phyloP scores from a whole-genome alignment of 2,329 filamentous ascomycete genomes.

The Aspergillus tamarii region DNA sequence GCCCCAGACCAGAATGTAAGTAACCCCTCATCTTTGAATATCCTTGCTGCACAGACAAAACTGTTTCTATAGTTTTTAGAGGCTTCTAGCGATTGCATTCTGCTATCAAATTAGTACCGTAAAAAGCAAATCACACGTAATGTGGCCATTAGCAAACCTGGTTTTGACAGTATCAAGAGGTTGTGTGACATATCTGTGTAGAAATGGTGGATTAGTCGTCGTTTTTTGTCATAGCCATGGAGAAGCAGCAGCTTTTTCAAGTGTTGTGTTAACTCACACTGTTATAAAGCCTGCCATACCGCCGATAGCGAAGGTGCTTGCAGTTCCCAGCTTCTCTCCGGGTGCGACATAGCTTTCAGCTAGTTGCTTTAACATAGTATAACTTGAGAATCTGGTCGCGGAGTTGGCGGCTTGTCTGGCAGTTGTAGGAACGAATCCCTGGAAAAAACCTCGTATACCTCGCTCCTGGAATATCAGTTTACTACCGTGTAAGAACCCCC shows the following conservation, averaged over 20 bases:
- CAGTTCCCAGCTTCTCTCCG: constrained; percentile 87
- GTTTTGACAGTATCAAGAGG: constrained; percentile 95
- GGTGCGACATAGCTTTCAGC: constrained; percentile 91
- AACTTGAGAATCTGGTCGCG: constrained; percentile 86
- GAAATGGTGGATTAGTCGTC: constrained; percentile 13
- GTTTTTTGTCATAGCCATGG: not conserved
- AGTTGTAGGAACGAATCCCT: constrained; percentile 93
- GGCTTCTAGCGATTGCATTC: constrained; percentile 96
- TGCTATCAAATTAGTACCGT: constrained; percentile 30
- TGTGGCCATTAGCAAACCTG: constrained; percentile 41
- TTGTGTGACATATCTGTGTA: constrained; percentile 58
- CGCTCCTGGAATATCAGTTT: constrained; percentile 85
- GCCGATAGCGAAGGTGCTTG: constrained; percentile 89
- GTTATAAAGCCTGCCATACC: constrained; percentile 88
- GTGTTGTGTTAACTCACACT: constrained; percentile 56
- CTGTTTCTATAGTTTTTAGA: constrained; percentile 81
- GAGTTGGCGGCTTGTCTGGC: constrained; percentile 93
- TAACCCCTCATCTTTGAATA: constrained; percentile 86
- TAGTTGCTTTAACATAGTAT: constrained; percentile 86
- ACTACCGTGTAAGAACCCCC: constrained; percentile 88
- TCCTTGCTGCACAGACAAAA: constrained; percentile 77
- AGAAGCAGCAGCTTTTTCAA: not conserved
- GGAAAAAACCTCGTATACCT: constrained; percentile 90
- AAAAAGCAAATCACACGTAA: not conserved
- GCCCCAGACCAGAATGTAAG: constrained; percentile 94